Base-by-base conservation (phyloP, 352 stramenopile genomes). In the Halophytophthora batemanensis region DNA sequence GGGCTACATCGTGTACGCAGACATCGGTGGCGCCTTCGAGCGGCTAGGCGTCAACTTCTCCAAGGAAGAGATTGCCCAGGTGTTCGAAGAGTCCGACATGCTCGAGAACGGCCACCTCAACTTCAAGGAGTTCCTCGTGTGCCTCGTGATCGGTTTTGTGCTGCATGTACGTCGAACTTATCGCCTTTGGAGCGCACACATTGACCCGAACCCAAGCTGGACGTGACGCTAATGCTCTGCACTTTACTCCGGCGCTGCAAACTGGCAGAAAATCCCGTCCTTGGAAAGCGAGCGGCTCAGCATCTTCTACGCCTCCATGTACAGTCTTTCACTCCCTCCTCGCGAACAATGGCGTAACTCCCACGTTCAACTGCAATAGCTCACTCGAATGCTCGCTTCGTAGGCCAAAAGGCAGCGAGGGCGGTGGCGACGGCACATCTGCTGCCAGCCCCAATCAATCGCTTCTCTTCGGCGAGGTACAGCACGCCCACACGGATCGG, bases 101-200 rank as follows among this genome's bases (percentile, higher is more conserved):
- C 68, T 77, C 47, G 74, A 93, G 49, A 80, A 86, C 50, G 82
- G 82, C 41, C 68, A 67, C 33, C 73, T 96, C 14, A 88, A 59
- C 21, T 95, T 95, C 57, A 94, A 93, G 46, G 86, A 95, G 60
- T 95, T 95, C 36, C 77, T 96, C 42, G 77, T 91, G 6, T 94
- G 82, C 33, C 77, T 96, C 37, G 85, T 81, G 0, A 90, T 96
- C 23, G 81, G 73, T 25, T 96, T 93, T 48, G 77, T 96, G 15
- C 72, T 95, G 18, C 82, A 94, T 23, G 83, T 93, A 68, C 42
- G 74, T 55, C 8, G 4, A 31, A 10, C 8, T 4, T 31, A 10
- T 31, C 25, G 25, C 4, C 8, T 31, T 4, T 31, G 25, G 25
- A 8, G n/a, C n/a, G n/a, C n/a, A 31, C 25, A 10, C 4, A 8